Evolutionary conservation across 139 green algal genomes (phyloP).

Genomic region (Chlorella sp.): DNA sequence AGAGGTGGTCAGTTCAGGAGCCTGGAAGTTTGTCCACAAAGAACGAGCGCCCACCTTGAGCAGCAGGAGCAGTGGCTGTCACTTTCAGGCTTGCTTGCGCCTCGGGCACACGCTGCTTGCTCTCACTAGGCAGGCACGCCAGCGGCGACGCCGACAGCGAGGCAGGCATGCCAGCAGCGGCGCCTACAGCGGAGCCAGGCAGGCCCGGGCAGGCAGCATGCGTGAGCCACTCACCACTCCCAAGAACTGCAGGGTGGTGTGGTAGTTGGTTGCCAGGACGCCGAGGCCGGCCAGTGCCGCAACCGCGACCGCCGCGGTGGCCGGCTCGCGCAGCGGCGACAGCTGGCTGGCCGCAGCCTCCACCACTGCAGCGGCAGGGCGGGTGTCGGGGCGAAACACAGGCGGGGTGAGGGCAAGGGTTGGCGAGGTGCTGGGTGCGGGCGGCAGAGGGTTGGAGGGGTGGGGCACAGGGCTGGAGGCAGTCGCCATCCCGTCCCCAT

Average conservation of each 20-base stretch:
- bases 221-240: slow-evolving; percentile 41
- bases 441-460: neutral
- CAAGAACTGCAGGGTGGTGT: slow-evolving; percentile 55
- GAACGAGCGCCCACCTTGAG: too few species aligned
- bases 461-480: too few species aligned
- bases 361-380: slow-evolving; percentile 9
- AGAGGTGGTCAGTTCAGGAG: too few species aligned
- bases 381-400: neutral
- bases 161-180: too few species aligned
- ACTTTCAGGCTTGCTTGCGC: too few species aligned
- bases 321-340: neutral
- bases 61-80: too few species aligned
- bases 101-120: too few species aligned
- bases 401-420: neutral
- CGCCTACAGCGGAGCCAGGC: too few species aligned
- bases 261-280: slow-evolving; percentile 49
- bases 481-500: too few species aligned
- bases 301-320: slow-evolving; percentile 11
- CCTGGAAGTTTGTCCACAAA: neutral
- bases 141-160: too few species aligned
- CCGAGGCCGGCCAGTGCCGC: slow-evolving; percentile 2
- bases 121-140: too few species aligned
- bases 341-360: slow-evolving; percentile 35
- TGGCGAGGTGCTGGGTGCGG: neutral
- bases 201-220: neutral